These are phyloP conservation scores for Penicillium sp. DNA, from an alignment of 2,329 filamentous ascomycete species.

Conservation along the genomic window DNA sequence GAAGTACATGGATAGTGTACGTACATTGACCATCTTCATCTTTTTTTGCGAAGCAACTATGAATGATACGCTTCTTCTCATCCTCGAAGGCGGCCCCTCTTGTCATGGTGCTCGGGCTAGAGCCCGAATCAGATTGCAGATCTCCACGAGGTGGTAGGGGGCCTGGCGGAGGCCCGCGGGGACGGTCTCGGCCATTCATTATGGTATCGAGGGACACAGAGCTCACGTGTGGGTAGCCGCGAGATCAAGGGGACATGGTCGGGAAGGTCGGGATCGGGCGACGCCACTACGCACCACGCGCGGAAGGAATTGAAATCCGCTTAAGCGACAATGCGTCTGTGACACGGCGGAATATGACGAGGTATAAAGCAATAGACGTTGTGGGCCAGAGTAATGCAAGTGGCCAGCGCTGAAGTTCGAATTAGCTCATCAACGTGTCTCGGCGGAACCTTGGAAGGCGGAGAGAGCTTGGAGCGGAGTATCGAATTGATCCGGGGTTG, in stretches of 20 bases:
- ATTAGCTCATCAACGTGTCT: slow-evolving; percentile 14
- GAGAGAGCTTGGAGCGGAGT: slow-evolving; percentile 29
- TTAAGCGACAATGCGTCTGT: background rate
- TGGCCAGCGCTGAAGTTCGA: slow-evolving; percentile 16
- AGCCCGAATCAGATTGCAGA: slow-evolving; percentile 31
- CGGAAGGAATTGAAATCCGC: slow-evolving; percentile 6
- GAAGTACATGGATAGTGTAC: slow-evolving; percentile 37
- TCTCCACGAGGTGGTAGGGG: slow-evolving; percentile 34
- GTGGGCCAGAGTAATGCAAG: slow-evolving; percentile 7
- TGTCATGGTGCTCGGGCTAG: slow-evolving; percentile 36
- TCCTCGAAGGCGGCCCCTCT: slow-evolving; percentile 89
- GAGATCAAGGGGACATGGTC: slow-evolving; percentile 36
- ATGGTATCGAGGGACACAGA: slow-evolving; percentile 21
- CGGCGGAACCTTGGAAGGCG: slow-evolving; percentile 26
- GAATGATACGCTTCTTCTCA: slow-evolving; percentile 90
- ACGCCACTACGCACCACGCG: slow-evolving; percentile 14
- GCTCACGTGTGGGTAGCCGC: slow-evolving; percentile 25
- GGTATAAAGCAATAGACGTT: slow-evolving; percentile 5
- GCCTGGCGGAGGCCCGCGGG: slow-evolving; percentile 32
- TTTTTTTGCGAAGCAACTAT: slow-evolving; percentile 89
- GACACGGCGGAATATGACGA: background rate
- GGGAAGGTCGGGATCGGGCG: slow-evolving; percentile 17
- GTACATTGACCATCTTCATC: slow-evolving; percentile 82
- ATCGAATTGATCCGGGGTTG: slow-evolving; percentile 20
- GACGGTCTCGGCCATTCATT: slow-evolving; percentile 41